Evolutionary conservation across 2,329 filamentous ascomycete genomes (phyloP), one percentile per base, ranked within the genome.

Genomic region (Botrytis medusae): DNA sequence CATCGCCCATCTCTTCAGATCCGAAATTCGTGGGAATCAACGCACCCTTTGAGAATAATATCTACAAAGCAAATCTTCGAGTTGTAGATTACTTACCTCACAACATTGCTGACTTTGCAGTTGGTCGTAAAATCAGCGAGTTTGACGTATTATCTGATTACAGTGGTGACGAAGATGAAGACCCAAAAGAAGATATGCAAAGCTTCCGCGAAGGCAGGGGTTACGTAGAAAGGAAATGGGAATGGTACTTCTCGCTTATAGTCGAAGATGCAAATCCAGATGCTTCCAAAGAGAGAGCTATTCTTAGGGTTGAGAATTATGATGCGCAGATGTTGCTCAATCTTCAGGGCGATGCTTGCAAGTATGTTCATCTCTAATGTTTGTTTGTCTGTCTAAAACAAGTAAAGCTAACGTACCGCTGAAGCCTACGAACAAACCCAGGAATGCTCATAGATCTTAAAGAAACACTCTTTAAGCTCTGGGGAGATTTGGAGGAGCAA

Each of bases 231-330:
- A 77, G 77, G 48, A 75, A 73, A 12, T 97, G 93, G 92, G 90
- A 96, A 81, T 98, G 95, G 95, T 87, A 88, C 22, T 98, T 98
- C 82, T 89, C 88, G 34, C 85, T 98, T 37, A 85, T 92, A 20
- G 87, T 98, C 1, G 92, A 97, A 81, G 93, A 95, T 76, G 90
- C 88, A 0, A 81, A 83, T 46, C 79, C 83, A 7, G 80, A 78
- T 61, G 75, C 77, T 46, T 72, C 40, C 22, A 86, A 84, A 22
- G 80, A 86, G 10, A 84, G 85, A 42, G 80, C 95, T 69, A 93
- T 92, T 85, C 87, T 92, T 4, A 84, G 92, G 9, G 91, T 98
- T 1, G 87, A 90, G 71, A 91, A 87, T 72, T 73, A 81, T 8
- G 84, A 87, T 74, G 90, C 86, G 2, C 86, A 88, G 75, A 85